phyloP scores from a whole-genome alignment of 169 alveolate genomes.

The Eimeria falciformis region DNA sequence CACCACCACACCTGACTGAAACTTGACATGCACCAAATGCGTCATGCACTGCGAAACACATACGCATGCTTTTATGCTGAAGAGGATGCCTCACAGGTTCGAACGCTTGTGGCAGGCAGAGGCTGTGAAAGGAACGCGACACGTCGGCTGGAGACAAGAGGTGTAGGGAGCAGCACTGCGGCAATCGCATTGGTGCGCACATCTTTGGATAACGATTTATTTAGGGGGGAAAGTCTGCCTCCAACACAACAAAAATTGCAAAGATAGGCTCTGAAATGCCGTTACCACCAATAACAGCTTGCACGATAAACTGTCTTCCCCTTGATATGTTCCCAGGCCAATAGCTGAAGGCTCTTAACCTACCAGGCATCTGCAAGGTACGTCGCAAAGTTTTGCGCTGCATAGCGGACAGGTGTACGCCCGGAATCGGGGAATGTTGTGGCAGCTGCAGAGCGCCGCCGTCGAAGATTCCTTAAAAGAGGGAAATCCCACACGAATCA shows the following conservation, averaged over 20 bases:
- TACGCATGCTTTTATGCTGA: neutral
- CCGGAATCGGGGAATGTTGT: neutral
- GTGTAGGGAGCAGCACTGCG: conserved; percentile 74
- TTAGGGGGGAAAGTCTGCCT: no score
- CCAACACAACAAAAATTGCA: no score
- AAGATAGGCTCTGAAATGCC: no score
- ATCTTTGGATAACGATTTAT: no score
- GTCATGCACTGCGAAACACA: neutral
- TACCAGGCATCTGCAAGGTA: conserved; percentile 61
- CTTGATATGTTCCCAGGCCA: no score
- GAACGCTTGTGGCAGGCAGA: conserved; percentile 69
- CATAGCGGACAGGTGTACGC: conserved; percentile 65
- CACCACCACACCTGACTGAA: no score
- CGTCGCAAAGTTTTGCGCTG: conserved; percentile 67
- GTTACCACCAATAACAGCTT: no score
- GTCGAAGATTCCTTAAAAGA: conserved; percentile 37
- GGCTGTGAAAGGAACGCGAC: conserved; percentile 74
- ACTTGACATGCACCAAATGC: neutral
- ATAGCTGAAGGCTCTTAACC: no score
- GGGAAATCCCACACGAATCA: conserved; percentile 72
- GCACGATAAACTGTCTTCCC: no score
- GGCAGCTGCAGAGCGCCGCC: conserved; percentile 73
- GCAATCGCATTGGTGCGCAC: no score
- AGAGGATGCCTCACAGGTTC: conserved; percentile 56
- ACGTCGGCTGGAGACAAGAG: conserved; percentile 76